phyloP scores from a whole-genome alignment of 129 eudicot genomes.

The Kitagawia praeruptora region DNA sequence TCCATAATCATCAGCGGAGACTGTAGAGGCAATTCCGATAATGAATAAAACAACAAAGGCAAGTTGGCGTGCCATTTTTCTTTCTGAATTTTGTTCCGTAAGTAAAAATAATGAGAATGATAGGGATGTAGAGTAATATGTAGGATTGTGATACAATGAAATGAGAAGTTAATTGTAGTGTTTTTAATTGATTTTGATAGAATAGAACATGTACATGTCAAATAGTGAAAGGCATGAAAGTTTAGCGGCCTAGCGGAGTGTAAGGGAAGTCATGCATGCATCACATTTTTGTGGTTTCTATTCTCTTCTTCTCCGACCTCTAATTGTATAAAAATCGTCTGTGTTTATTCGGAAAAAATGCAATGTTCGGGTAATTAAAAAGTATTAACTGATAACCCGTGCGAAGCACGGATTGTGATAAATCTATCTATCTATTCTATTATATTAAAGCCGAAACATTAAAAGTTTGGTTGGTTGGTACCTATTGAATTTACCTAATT shows the following conservation, averaged over 20 bases:
- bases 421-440: too few relatives aligned
- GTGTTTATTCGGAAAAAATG: too few relatives aligned
- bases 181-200: background rate
- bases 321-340: background rate
- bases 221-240: background rate
- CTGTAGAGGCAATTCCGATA: background rate
- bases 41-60: background rate
- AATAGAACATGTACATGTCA: background rate
- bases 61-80: background rate
- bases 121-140: too few relatives aligned
- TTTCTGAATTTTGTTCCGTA: background rate
- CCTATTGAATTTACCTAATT: too few relatives aligned
- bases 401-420: too few relatives aligned
- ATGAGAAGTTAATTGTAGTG: background rate
- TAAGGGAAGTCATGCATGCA: background rate
- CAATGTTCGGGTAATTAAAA: too few relatives aligned
- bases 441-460: too few relatives aligned
- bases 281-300: background rate
- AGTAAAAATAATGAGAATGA: background rate
- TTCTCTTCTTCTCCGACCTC: background rate
- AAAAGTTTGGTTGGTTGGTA: too few relatives aligned
- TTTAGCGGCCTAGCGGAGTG: background rate
- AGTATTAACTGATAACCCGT: too few relatives aligned
- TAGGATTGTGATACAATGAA: too few relatives aligned
- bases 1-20: background rate